Conservation (phyloP, 345 rosid genomes). For the Eucalyptus regnans region DNA sequence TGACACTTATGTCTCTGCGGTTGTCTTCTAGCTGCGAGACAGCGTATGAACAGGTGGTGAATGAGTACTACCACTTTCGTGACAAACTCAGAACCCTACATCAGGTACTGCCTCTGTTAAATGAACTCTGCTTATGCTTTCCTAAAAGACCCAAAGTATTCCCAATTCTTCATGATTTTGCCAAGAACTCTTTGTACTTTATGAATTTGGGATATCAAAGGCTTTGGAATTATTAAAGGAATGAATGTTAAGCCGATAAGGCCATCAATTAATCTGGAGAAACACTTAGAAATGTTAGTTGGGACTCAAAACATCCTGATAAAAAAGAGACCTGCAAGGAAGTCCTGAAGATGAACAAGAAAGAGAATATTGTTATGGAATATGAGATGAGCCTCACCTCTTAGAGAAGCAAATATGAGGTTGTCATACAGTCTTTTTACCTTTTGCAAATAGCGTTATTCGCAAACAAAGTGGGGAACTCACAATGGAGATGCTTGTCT, state of each 20-base stretch:
- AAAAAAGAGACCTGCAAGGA: neutral
- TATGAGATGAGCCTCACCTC: neutral
- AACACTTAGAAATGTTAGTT: neutral
- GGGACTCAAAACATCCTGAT: neutral
- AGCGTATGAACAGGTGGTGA: neutral
- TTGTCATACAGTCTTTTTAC: neutral
- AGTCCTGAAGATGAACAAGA: neutral
- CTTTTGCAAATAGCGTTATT: neutral
- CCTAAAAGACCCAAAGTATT: neutral
- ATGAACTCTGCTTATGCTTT: neutral
- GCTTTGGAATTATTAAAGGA: neutral
- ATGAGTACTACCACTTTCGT: constrained; percentile 4
- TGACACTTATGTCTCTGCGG: neutral
- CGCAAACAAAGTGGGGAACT: no score
- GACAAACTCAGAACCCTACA: neutral
- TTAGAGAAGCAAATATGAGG: neutral
- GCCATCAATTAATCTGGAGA: neutral
- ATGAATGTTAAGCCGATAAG: neutral
- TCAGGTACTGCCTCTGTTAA: neutral
- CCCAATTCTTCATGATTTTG: neutral
- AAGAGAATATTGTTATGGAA: neutral
- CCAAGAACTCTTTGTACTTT: neutral
- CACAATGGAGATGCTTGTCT: no score
- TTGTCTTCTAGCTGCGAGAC: constrained; percentile 7
- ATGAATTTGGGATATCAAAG: neutral